Evolutionary conservation across 2,329 filamentous ascomycete genomes (phyloP).

Genomic region (Cordyceps pruinosa): DNA sequence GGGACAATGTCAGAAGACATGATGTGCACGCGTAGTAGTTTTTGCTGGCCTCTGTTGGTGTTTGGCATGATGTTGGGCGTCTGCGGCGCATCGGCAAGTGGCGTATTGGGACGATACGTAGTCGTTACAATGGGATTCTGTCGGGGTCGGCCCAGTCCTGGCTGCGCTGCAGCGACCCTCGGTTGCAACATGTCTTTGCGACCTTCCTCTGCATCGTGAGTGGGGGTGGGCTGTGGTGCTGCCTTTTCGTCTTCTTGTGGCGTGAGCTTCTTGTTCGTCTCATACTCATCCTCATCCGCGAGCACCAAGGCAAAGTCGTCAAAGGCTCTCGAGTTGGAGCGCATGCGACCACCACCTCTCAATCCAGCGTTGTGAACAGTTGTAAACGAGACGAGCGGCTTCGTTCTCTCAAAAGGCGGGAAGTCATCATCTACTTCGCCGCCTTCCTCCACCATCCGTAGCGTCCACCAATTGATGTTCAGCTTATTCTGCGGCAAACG

Average conservation of each 20-base stretch:
- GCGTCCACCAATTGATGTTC: conserved; percentile 75
- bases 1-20: conserved; percentile 61
- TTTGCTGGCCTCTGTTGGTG: conserved; percentile 55
- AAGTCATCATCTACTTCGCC: conserved; percentile 84
- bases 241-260: conserved; percentile 57
- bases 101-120: conserved; percentile 46
- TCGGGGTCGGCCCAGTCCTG: conserved; percentile 30
- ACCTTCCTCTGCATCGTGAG: conserved; percentile 16
- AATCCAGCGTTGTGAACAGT: conserved; percentile 78
- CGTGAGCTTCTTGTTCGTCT: conserved; percentile 61
- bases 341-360: conserved; percentile 48
- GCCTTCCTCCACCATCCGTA: conserved; percentile 78
- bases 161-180: conserved; percentile 25
- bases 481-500: conserved; percentile 56
- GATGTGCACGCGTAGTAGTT: conserved; percentile 66
- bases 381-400: conserved; percentile 69
- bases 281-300: conserved; percentile 60
- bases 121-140: conserved; percentile 57
- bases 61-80: conserved; percentile 36
- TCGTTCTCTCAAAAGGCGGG: conserved; percentile 67
- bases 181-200: conserved; percentile 22
- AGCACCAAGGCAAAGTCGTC: conserved; percentile 77
- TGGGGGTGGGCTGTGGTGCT: conserved; percentile 5
- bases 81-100: conserved; percentile 51
- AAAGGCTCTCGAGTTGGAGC: conserved; percentile 68